Evolutionary conservation across 768 basidiomycete species (phyloP).

Genomic region (Phylloporus arenicola): DNA sequence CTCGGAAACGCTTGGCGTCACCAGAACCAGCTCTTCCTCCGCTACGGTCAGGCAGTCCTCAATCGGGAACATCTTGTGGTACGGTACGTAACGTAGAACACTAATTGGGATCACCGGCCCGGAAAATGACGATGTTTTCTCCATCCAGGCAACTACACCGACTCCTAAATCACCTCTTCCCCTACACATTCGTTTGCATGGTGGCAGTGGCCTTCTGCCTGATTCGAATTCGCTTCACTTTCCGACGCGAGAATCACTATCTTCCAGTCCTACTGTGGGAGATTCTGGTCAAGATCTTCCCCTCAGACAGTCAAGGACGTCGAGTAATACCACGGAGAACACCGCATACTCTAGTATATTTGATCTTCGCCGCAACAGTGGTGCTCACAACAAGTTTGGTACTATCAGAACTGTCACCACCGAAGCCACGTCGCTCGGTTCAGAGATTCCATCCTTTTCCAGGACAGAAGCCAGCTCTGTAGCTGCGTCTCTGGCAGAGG

Average conservation of each 20-base stretch:
- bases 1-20: slow-evolving; percentile 47
- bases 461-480: slow-evolving; percentile 59
- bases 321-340: slow-evolving; percentile 54
- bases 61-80: slow-evolving; percentile 35
- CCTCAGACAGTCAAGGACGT: slow-evolving; percentile 58
- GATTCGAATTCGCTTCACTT: slow-evolving; percentile 26
- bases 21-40: slow-evolving; percentile 44
- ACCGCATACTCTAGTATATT: slow-evolving; percentile 58
- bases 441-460: slow-evolving; percentile 59
- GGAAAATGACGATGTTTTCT: slow-evolving; percentile 36
- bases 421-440: slow-evolving; percentile 61
- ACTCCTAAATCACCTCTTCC: slow-evolving; percentile 54
- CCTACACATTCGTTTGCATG: slow-evolving; percentile 36
- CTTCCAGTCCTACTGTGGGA: slow-evolving; percentile 27
- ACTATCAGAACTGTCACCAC: slow-evolving; percentile 82
- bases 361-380: slow-evolving; percentile 42
- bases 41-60: slow-evolving; percentile 53
- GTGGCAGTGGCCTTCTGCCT: slow-evolving; percentile 6
- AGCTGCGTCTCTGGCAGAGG: slow-evolving; percentile 45
- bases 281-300: slow-evolving; percentile 34
- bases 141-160: slow-evolving; percentile 28
- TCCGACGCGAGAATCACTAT: slow-evolving; percentile 33
- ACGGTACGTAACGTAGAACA: slow-evolving; percentile 28
- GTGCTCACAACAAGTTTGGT: slow-evolving; percentile 57
- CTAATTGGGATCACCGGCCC: slow-evolving; percentile 16